phyloP scores from a whole-genome alignment of 164 flowering plant genomes.

The Chimonanthus salicifolius region DNA sequence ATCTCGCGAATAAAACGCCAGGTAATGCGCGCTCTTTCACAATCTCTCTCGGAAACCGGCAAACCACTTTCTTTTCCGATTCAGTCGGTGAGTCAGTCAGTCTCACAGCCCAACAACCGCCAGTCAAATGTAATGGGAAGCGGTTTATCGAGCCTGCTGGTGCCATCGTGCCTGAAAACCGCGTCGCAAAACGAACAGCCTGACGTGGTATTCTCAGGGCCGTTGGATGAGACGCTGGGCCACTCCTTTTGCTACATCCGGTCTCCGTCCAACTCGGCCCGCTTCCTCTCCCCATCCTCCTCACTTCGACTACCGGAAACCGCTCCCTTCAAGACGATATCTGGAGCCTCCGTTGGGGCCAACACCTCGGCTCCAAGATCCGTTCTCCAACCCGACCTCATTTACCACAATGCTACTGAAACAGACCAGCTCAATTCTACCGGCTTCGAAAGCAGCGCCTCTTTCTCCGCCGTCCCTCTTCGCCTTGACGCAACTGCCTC shows the following conservation, averaged over 20 bases:
- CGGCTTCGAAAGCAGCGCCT: slow-evolving; percentile 82
- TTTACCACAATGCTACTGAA: slow-evolving; percentile 28
- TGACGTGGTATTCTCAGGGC: slow-evolving; percentile 19
- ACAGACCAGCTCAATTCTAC: slow-evolving; percentile 11
- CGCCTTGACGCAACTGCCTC: slow-evolving; percentile 39
- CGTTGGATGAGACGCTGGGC: slow-evolving; percentile 92
- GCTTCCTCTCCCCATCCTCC: slow-evolving; percentile 71
- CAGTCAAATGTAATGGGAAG: no score
- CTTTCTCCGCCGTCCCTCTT: slow-evolving; percentile 71
- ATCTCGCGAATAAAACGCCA: no score
- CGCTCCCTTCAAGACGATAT: slow-evolving; percentile 61
- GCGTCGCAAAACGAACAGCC: no score
- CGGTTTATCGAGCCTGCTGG: no score
- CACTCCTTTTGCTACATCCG: slow-evolving; percentile 97
- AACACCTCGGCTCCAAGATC: slow-evolving; percentile 75
- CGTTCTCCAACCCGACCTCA: slow-evolving; percentile 46
- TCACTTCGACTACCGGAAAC: slow-evolving; percentile 45
- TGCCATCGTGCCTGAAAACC: no score
- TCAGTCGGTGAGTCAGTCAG: no score
- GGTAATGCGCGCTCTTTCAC: no score
- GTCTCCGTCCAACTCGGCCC: slow-evolving; percentile 64
- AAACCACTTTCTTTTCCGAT: no score
- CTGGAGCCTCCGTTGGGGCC: slow-evolving; percentile 95
- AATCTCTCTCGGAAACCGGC: no score
- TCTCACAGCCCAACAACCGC: no score